Percentiles rank a stretch among this genome's conserved stretches.
phyloP scores from a whole-genome alignment of 805 yeast genomes.

The Candida glaebosa region DNA sequence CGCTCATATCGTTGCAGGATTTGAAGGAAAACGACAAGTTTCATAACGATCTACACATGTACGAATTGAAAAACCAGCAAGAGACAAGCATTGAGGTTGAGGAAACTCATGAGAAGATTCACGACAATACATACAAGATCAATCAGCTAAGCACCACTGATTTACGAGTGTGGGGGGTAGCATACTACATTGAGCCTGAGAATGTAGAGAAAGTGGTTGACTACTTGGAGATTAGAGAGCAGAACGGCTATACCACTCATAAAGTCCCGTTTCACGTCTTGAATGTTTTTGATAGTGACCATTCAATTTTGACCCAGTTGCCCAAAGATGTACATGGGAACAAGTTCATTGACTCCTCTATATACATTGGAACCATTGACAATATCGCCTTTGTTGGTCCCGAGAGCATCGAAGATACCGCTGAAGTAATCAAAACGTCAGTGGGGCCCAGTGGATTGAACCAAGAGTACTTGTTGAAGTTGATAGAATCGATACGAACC shows the following conservation, averaged over 20 bases:
- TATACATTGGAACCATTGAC: constrained; percentile 79
- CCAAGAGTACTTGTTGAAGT: constrained; percentile 58
- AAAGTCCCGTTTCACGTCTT: constrained; percentile 59
- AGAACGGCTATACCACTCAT: constrained; percentile 80
- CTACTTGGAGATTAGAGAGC: constrained; percentile 79
- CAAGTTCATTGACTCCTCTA: constrained; percentile 50
- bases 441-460: constrained; percentile 84
- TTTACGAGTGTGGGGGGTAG: constrained; percentile 71
- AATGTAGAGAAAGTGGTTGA: constrained; percentile 58
- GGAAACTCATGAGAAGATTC: constrained; percentile 5
- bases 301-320: constrained; percentile 4
- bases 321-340: constrained; percentile 28
- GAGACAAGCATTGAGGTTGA: constrained; percentile 11
- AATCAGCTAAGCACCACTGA: constrained; percentile 35
- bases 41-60: constrained; percentile 38
- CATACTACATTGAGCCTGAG: constrained; percentile 66
- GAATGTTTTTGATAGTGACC: constrained; percentile 7
- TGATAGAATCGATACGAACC: constrained; percentile 44
- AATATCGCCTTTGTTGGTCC: constrained; percentile 87
- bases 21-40: constrained; percentile 40
- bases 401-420: constrained; percentile 57
- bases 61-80: constrained; percentile 20
- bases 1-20: constrained; percentile 62
- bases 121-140: constrained; percentile 13
- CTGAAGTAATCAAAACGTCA: constrained; percentile 51